Percentiles rank a stretch among this genome's conserved stretches.
These are phyloP conservation scores for Daldinia grandis DNA, from an alignment of 495 filamentous ascomycete genomes.

Conservation along the genomic window DNA sequence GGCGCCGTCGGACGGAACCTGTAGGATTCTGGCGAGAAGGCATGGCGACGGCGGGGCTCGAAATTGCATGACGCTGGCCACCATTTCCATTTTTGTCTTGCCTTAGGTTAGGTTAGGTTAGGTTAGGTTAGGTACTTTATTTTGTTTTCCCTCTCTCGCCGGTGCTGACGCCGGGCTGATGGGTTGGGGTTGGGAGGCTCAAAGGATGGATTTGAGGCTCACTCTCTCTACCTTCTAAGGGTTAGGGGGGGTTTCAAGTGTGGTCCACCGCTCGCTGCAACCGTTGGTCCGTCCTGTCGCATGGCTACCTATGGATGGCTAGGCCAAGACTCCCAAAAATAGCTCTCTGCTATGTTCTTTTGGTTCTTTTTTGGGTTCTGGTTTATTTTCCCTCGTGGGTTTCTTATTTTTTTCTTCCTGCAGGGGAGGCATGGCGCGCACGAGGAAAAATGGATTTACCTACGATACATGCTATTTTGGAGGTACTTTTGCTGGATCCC, in stretches of 20 bases:
- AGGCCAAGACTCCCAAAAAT: too few relatives aligned
- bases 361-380: background rate
- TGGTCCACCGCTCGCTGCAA: background rate
- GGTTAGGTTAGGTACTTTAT: too few relatives aligned
- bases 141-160: background rate
- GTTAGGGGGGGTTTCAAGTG: background rate
- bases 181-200: conserved; percentile 9
- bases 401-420: too few relatives aligned
- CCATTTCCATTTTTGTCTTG: background rate
- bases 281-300: background rate
- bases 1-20: background rate
- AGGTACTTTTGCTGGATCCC: background rate
- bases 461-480: background rate
- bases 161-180: background rate
- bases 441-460: background rate
- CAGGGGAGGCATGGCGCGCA: background rate
- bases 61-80: background rate
- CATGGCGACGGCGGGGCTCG: background rate
- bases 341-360: background rate
- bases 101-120: too few relatives aligned
- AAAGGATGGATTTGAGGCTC: conserved; percentile 4
- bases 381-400: background rate
- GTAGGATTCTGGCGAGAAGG: background rate
- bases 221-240: too few relatives aligned
- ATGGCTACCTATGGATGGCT: too few relatives aligned